Conservation (phyloP, 2,329 filamentous ascomycete genomes). For the Trichoderma harzianum region DNA sequence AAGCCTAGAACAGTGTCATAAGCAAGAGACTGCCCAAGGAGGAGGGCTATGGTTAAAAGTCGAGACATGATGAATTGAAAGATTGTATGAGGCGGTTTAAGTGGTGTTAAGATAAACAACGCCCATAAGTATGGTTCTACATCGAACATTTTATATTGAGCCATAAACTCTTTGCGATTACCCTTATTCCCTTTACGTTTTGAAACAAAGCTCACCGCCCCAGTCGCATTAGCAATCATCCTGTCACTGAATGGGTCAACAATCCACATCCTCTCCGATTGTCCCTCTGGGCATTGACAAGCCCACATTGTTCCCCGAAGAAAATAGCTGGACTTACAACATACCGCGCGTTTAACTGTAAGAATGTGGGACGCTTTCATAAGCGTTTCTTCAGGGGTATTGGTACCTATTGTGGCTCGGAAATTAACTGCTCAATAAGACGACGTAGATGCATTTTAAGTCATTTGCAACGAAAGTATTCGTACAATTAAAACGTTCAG, state of each 20-base stretch:
- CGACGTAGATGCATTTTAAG: too few relatives aligned
- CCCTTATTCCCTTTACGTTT: not conserved
- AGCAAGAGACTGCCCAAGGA: constrained; percentile 17
- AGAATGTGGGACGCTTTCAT: not conserved
- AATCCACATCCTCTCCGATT: not conserved
- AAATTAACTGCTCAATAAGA: too few relatives aligned
- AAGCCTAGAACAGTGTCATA: constrained; percentile 29
- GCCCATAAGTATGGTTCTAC: not conserved
- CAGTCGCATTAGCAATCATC: not conserved
- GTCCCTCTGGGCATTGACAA: not conserved
- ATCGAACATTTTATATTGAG: not conserved
- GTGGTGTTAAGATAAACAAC: not conserved
- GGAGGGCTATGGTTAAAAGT: not conserved
- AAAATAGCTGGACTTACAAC: not conserved
- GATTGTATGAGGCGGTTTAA: not conserved
- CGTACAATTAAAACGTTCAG: too few relatives aligned
- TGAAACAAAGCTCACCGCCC: not conserved
- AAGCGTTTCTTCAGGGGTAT: not conserved
- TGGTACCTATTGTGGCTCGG: not conserved
- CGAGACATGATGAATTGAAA: not conserved
- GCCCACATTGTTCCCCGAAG: not conserved
- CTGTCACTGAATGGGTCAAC: not conserved
- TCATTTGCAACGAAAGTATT: too few relatives aligned
- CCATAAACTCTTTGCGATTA: not conserved
- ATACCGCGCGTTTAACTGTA: not conserved